Evolutionary conservation across 257 asterid genomes (phyloP).

Genomic region (Verbascum thapsus): DNA sequence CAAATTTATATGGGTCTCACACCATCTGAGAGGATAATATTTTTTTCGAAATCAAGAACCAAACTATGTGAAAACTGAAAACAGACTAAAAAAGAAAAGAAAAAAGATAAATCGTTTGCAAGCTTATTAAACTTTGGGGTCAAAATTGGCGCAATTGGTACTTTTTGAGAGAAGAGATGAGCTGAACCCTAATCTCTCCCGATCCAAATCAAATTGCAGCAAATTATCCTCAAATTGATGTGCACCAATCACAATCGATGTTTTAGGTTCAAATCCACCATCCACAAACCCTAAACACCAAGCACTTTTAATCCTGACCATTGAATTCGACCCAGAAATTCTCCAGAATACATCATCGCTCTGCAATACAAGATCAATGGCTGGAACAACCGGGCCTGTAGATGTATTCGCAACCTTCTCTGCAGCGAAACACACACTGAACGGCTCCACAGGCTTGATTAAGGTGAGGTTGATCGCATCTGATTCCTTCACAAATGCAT

Average conservation of each 20-base stretch:
- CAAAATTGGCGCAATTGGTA: constrained; percentile 26
- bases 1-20: too few species aligned
- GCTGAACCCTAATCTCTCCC: constrained; percentile 37
- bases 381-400: constrained; percentile 35
- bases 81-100: too few species aligned
- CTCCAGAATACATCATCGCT: constrained; percentile 23
- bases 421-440: constrained; percentile 30
- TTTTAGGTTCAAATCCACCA: constrained; percentile 30
- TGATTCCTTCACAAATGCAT: constrained; percentile 30
- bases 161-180: constrained; percentile 29
- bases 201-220: constrained; percentile 41
- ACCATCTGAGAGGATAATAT: too few species aligned
- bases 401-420: constrained; percentile 8
- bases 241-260: constrained; percentile 42
- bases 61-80: too few species aligned
- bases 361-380: constrained; percentile 35
- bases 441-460: constrained; percentile 36
- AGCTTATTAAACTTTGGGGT: not conserved
- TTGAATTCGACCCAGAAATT: constrained; percentile 34
- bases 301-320: constrained; percentile 21
- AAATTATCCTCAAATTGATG: constrained; percentile 42
- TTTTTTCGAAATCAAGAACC: too few species aligned
- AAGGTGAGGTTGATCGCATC: constrained; percentile 20
- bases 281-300: constrained; percentile 46
- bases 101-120: too few species aligned